These are phyloP conservation scores for Kwoniella shandongensis DNA, from an alignment of 768 basidiomycete genomes.

Conservation along the genomic window DNA sequence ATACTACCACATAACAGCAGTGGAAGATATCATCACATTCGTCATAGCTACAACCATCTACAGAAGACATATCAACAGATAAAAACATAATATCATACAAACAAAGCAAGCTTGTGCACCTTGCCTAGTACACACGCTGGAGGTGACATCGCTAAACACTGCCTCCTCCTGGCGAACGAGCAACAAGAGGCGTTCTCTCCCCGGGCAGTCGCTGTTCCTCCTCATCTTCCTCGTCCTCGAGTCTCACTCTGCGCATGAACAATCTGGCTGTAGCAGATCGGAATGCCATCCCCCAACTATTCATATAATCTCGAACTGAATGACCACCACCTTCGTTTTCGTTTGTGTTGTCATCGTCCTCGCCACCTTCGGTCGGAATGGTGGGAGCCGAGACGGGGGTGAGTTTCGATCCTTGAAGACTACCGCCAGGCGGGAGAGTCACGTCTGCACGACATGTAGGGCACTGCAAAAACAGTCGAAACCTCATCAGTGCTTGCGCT, in stretches of 20 bases:
- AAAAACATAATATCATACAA: too few relatives aligned
- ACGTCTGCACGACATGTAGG: slow-evolving; percentile 92
- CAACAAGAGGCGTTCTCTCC: slow-evolving; percentile 13
- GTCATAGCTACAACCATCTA: too few relatives aligned
- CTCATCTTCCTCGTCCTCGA: not conserved
- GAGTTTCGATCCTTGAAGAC: slow-evolving; percentile 21
- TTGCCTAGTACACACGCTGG: not conserved
- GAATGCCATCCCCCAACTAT: slow-evolving; percentile 6
- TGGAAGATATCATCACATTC: too few relatives aligned
- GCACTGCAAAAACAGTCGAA: slow-evolving; percentile 61
- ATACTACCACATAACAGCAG: too few relatives aligned
- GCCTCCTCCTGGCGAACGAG: not conserved
- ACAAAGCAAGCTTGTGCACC: too few relatives aligned
- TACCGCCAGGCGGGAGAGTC: slow-evolving; percentile 56
- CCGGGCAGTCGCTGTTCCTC: slow-evolving; percentile 5
- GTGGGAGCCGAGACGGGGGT: slow-evolving; percentile 23
- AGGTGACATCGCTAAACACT: not conserved
- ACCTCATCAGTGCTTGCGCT: slow-evolving; percentile 4
- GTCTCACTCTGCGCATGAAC: slow-evolving; percentile 3
- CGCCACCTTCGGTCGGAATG: not conserved
- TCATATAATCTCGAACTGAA: not conserved
- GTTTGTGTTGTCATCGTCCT: not conserved
- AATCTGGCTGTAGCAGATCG: slow-evolving; percentile 9
- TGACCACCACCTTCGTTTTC: not conserved
- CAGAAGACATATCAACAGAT: too few relatives aligned